Conservation (phyloP, 2,329 filamentous ascomycete genomes). For the Macrophomina pseudophaseolina region DNA sequence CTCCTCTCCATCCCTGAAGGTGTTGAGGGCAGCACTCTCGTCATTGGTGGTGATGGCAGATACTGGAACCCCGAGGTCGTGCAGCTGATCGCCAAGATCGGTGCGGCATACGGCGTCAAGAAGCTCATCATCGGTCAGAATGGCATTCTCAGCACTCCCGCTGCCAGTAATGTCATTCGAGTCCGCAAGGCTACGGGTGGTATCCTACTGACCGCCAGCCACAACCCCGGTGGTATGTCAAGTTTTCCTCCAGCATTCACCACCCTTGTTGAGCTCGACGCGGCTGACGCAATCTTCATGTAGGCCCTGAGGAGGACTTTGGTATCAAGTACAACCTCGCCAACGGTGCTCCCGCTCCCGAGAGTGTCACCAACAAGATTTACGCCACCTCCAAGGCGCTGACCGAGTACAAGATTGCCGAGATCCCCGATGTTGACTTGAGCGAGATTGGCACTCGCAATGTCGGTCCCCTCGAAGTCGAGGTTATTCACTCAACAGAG, state of each 20-base stretch:
- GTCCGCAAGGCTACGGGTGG: slow-evolving; percentile 94
- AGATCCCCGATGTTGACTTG: slow-evolving; percentile 86
- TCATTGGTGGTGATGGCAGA: slow-evolving; percentile 96
- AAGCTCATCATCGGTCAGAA: slow-evolving; percentile 96
- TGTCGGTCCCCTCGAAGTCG: slow-evolving; percentile 87
- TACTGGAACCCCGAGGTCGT: slow-evolving; percentile 98
- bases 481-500: slow-evolving; percentile 89
- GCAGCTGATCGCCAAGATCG: slow-evolving; percentile 96
- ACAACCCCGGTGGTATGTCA: slow-evolving; percentile 90
- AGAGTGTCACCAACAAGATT: slow-evolving; percentile 98
- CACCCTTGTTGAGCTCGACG: no score
- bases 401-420: slow-evolving; percentile 88
- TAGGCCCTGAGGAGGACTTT: slow-evolving; percentile 92
- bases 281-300: neutral
- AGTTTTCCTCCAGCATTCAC: neutral
- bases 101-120: slow-evolving; percentile 96
- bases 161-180: slow-evolving; percentile 93
- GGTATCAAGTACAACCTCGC: slow-evolving; percentile 99
- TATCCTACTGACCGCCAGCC: slow-evolving; percentile 94
- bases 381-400: slow-evolving; percentile 89
- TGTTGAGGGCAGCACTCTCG: slow-evolving; percentile 82
- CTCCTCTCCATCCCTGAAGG: slow-evolving; percentile 96
- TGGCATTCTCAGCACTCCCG: slow-evolving; percentile 95
- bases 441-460: slow-evolving; percentile 79
- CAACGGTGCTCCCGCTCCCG: slow-evolving; percentile 94